Base-by-base conservation (phyloP, 208 protist genomes). In the Lotmaria passim region DNA sequence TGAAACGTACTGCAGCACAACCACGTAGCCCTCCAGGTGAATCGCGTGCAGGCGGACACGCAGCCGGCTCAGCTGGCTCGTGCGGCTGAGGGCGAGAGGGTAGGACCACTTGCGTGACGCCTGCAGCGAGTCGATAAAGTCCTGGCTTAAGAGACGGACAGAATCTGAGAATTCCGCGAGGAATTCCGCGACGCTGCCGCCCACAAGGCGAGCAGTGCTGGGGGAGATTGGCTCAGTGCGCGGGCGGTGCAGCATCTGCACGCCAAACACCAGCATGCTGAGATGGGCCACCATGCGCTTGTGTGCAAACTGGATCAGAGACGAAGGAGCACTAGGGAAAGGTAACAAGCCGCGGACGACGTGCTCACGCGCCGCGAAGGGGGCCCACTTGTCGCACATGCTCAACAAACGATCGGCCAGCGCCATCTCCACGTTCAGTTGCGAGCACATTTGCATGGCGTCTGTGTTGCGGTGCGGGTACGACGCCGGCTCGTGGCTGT, bases 101-200 rank as follows among this genome's bases (percentile, higher is more conserved):
- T 81, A 81, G 41, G 55, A 70, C 75, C 74, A 85, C 47, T 58
- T 67, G 50, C 78, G 66, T 1, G 67, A 75, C 28, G 62, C 38
- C 41, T 79, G 78, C 15, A 77, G 36, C 0, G 78, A 78, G 63
- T 83, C 55, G 52, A 83, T 83, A 33, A 83, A 70, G 59, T 83
- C 68, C 44, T 83, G 78, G 23, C 36, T 44, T 23, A 83, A 26
- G 19, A 77, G 34, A 11, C 78, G 78, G 34, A 61, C 50, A 8
- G 48, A 60, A 34, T 68, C 50, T 19, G 72, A 52, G 30, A 83
- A 79, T 30, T 78, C 68, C 0, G 60, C 46, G 36, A 83, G 61
- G 38, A 83, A 83, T 31, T 69, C 55, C 1, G 72, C 51, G 24
- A 79, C 50, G 48, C 39, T 66, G 46, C 72, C 66, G 30, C 8